Percentiles rank a stretch among this genome's conserved stretches.
Evolutionary conservation across 257 asterid species (phyloP).

Genomic region (Misopates orontium): DNA sequence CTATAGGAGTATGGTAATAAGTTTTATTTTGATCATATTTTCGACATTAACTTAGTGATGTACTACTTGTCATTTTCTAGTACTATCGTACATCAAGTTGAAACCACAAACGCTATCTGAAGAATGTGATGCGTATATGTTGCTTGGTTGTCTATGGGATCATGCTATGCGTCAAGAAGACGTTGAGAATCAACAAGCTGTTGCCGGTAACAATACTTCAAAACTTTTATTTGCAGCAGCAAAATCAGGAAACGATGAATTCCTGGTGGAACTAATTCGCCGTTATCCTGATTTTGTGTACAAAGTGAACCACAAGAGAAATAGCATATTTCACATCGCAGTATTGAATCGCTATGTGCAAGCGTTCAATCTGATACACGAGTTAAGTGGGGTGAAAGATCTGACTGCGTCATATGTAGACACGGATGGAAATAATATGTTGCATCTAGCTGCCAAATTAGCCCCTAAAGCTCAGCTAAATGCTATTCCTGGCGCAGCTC

Average conservation of each 20-base stretch:
- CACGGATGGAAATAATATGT: constrained; percentile 14
- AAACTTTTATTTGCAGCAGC: constrained; percentile 30
- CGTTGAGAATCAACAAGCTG: constrained; percentile 12
- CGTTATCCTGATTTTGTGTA: constrained; percentile 35
- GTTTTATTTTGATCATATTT: too few species aligned
- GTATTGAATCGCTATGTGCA: constrained; percentile 31
- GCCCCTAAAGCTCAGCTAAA: constrained; percentile 32
- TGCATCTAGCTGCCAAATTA: constrained; percentile 31
- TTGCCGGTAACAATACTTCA: background rate
- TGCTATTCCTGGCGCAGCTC: constrained; percentile 36
- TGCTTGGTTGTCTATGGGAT: constrained; percentile 30
- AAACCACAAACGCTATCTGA: background rate
- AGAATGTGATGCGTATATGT: constrained; percentile 11
- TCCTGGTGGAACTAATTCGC: constrained; percentile 30
- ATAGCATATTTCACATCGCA: constrained; percentile 43
- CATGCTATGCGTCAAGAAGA: constrained; percentile 8
- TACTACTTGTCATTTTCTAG: background rate
- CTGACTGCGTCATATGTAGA: constrained; percentile 26
- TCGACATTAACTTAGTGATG: too few species aligned
- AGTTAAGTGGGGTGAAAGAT: constrained; percentile 26
- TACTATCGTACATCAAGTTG: constrained; percentile 7
- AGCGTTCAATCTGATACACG: constrained; percentile 36
- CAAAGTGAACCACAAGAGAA: constrained; percentile 20
- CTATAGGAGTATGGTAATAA: too few species aligned
- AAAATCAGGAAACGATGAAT: constrained; percentile 31